These are phyloP conservation scores for Clitopilus hobsonii DNA, from an alignment of 768 basidiomycete species.

Conservation along the genomic window DNA sequence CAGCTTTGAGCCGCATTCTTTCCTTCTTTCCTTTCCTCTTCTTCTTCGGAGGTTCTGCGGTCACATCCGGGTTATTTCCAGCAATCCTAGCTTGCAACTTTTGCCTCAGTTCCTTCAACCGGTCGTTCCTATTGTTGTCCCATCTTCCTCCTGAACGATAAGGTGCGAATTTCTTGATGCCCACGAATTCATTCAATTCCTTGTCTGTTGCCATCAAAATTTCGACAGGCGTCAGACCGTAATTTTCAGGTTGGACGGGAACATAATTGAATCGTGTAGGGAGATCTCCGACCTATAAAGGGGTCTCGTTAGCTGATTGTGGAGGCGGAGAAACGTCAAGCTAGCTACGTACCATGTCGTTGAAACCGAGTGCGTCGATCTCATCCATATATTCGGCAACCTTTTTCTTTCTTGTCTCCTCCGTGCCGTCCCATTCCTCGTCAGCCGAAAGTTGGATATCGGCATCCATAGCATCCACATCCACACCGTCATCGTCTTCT, in stretches of 20 bases:
- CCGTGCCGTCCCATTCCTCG: conserved; percentile 83
- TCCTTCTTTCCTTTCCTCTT: conserved; percentile 73
- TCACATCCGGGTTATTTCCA: conserved; percentile 15
- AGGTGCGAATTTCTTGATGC: conserved; percentile 87
- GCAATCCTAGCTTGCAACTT: conserved; percentile 45
- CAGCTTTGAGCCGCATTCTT: conserved; percentile 44
- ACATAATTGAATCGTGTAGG: conserved; percentile 93
- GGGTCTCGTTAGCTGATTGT: conserved; percentile 4
- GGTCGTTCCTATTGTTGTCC: conserved; percentile 59
- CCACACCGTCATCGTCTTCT: conserved; percentile 50
- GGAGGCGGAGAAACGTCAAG: background rate
- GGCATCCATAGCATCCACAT: conserved; percentile 50
- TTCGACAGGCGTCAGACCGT: conserved; percentile 75
- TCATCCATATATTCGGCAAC: conserved; percentile 90
- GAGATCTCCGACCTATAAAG: conserved; percentile 72
- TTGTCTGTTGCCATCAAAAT: conserved; percentile 88
- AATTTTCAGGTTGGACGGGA: conserved; percentile 57
- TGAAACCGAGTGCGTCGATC: conserved; percentile 88
- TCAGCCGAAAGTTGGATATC: conserved; percentile 37
- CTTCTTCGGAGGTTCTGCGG: conserved; percentile 34
- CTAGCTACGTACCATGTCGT: conserved; percentile 72
- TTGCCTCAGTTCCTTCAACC: conserved; percentile 68
- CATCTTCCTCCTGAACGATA: conserved; percentile 66
- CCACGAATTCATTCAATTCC: conserved; percentile 89
- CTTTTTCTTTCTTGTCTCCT: conserved; percentile 82